These are phyloP conservation scores for Rhodotorula toruloides DNA, from an alignment of 768 basidiomycete species.

Conservation along the genomic window DNA sequence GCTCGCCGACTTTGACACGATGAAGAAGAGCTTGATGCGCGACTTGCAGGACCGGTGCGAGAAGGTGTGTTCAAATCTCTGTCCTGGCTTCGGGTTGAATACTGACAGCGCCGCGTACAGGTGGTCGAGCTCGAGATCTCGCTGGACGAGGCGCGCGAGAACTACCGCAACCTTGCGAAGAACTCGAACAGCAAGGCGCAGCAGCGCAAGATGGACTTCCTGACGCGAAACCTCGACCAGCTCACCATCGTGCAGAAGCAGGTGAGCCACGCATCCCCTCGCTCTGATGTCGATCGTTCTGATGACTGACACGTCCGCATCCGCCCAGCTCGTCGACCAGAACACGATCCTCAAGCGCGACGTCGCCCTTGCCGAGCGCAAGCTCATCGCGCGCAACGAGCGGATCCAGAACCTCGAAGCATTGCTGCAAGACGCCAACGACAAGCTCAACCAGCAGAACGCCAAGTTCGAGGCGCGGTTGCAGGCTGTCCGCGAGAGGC, in stretches of 20 bases:
- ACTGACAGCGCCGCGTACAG: slow-evolving; percentile 49
- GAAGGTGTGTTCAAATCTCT: no score
- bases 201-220: slow-evolving; percentile 98
- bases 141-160: slow-evolving; percentile 95
- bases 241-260: slow-evolving; percentile 94
- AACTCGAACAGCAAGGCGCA: slow-evolving; percentile 98
- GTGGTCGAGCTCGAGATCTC: slow-evolving; percentile 99
- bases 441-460: slow-evolving; percentile 83
- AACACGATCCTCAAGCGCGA: slow-evolving; percentile 96
- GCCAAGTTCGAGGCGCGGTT: slow-evolving; percentile 92
- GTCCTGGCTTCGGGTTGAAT: slow-evolving; percentile 24
- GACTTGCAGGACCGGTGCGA: slow-evolving; percentile 99
- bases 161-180: slow-evolving; percentile 96
- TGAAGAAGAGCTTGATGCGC: slow-evolving; percentile 97
- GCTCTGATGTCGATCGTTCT: not conserved
- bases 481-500: slow-evolving; percentile 80
- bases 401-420: slow-evolving; percentile 95
- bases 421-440: slow-evolving; percentile 86
- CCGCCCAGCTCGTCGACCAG: slow-evolving; percentile 84
- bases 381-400: slow-evolving; percentile 90
- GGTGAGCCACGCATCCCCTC: slow-evolving; percentile 50
- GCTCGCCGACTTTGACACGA: slow-evolving; percentile 94
- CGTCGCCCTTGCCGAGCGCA: slow-evolving; percentile 91
- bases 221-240: slow-evolving; percentile 93
- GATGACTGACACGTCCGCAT: not conserved